A percentile compares a stretch with the other conserved stretches of the same genome.
Evolutionary conservation across 2,329 filamentous ascomycete genomes (phyloP).

Genomic region (Arthroderma sp.): DNA sequence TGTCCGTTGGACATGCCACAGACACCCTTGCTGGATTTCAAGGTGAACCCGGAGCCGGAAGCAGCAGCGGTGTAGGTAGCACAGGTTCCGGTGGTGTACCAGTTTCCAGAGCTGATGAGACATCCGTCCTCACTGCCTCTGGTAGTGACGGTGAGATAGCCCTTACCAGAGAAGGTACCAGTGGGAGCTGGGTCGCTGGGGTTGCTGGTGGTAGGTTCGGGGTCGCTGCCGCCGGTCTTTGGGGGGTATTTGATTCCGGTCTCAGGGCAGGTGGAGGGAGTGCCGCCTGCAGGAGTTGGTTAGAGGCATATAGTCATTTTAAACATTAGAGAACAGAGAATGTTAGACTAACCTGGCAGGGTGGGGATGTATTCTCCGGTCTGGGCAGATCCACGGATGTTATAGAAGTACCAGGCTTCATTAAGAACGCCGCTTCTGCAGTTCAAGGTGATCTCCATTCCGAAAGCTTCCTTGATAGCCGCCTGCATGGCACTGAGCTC

Average conservation of each 20-base stretch:
- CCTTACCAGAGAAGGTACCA: conserved; percentile 42
- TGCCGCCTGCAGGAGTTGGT: conserved; percentile 31
- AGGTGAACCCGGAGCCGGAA: conserved; percentile 37
- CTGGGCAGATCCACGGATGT: conserved; percentile 46
- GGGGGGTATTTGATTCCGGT: conserved; percentile 54
- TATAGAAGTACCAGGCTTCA: conserved; percentile 45
- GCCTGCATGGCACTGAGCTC: conserved; percentile 38
- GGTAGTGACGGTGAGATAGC: conserved; percentile 42
- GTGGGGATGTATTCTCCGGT: conserved; percentile 49
- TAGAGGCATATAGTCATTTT: not conserved
- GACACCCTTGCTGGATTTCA: conserved; percentile 42
- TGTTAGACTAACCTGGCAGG: conserved; percentile 32
- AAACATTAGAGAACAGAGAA: not conserved
- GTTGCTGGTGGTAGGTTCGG: conserved; percentile 8
- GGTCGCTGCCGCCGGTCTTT: conserved; percentile 33
- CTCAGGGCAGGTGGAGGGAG: conserved; percentile 49
- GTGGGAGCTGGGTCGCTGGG: conserved; percentile 3
- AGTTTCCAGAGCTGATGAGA: conserved; percentile 49
- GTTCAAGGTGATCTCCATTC: conserved; percentile 39
- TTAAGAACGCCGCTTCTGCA: conserved; percentile 40
- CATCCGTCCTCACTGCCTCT: conserved; percentile 43
- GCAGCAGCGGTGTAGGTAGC: conserved; percentile 48
- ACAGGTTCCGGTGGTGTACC: conserved; percentile 52
- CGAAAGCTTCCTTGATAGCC: conserved; percentile 39
- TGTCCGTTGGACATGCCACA: conserved; percentile 42